Conservation (phyloP, 495 filamentous ascomycete species). For the Lophium mytilinum region DNA sequence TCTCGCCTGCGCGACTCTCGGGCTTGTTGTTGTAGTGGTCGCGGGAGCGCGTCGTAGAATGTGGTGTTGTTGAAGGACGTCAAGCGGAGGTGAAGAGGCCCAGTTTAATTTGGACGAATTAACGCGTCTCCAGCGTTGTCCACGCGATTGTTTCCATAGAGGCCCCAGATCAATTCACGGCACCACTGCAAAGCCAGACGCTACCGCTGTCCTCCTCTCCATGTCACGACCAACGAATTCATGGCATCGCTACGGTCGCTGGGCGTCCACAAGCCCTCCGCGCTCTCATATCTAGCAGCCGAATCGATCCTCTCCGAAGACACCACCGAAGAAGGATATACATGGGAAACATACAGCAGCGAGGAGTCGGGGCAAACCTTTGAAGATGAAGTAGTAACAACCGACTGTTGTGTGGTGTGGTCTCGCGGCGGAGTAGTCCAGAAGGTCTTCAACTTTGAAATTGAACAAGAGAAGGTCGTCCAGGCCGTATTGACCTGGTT, state of each 20-base stretch:
- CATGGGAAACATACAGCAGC: conserved; percentile 56
- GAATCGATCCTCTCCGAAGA: conserved; percentile 70
- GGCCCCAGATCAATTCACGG: neutral
- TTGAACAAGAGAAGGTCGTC: conserved; percentile 74
- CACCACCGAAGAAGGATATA: conserved; percentile 57
- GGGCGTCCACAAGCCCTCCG: conserved; percentile 78
- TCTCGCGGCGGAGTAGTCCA: conserved; percentile 78
- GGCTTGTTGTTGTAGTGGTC: neutral
- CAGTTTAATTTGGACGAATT: neutral
- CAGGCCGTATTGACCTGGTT: conserved; percentile 84
- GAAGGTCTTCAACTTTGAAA: conserved; percentile 76
- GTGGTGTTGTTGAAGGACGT: neutral
- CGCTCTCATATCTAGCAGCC: conserved; percentile 70
- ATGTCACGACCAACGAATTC: conserved; percentile 11
- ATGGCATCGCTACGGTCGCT: conserved; percentile 88
- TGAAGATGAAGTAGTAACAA: conserved; percentile 77
- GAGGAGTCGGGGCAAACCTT: conserved; percentile 28
- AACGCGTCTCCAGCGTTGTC: conserved; percentile 3
- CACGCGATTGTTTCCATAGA: too few species aligned
- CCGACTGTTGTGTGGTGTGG: conserved; percentile 80
- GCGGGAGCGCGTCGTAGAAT: neutral
- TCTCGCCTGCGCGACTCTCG: neutral
- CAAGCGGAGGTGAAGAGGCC: neutral
- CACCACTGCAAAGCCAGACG: neutral
- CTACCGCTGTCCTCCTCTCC: conserved; percentile 1